Base-by-base conservation (phyloP, 1,284 basidiomycete species). In the Papiliotrema flavescens region DNA sequence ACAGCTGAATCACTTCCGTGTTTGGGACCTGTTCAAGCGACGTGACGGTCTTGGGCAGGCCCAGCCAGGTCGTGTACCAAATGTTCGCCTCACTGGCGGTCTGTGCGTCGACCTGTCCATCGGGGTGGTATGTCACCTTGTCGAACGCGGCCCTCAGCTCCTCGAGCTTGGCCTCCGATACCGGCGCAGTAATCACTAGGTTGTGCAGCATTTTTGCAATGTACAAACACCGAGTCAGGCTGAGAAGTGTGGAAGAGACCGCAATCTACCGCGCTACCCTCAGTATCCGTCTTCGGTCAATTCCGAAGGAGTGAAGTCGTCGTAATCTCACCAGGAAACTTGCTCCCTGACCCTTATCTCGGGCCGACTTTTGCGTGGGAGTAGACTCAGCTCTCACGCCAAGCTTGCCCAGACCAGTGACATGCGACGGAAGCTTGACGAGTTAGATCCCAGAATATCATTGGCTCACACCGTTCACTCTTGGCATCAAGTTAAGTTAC, bases 1-100 rank as follows among this genome's bases (percentile, higher is more conserved):
- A 48, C 1, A 76, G 57, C 62, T 76, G 74, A 23, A 76, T 55
- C 14, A 71, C 34, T 53, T 55, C 54, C n/a, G 64, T 49, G 22
- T 63, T 62, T 2, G 52, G 55, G 9, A 71, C 39, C 20, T 68
- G 55, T 32, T 63, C 60, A 14, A 62, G 53, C 35, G 35, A 28
- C 32, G 34, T 47, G 9, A 69, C 36, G 11, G 49, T 32, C 28
- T 61, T 44, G 2, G 68, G 68, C 15, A 71, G 36, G 2, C 68
- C 69, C 0, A 47, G 11, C 39, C 52, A 65, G 11, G 45, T 59
- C 0, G 55, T 47, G 49, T 66, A 71, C 62, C 64, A 73, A 3
- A 73, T 63, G 17, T 75, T 64, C 28, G 28, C 28, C 28, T 32
- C 28, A 11, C 28, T 32, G 28, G 28, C 28, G 11, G 55, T 57